Evolutionary conservation across 2,329 filamentous ascomycete genomes (phyloP).

Genomic region (Penicillium frequentans): DNA sequence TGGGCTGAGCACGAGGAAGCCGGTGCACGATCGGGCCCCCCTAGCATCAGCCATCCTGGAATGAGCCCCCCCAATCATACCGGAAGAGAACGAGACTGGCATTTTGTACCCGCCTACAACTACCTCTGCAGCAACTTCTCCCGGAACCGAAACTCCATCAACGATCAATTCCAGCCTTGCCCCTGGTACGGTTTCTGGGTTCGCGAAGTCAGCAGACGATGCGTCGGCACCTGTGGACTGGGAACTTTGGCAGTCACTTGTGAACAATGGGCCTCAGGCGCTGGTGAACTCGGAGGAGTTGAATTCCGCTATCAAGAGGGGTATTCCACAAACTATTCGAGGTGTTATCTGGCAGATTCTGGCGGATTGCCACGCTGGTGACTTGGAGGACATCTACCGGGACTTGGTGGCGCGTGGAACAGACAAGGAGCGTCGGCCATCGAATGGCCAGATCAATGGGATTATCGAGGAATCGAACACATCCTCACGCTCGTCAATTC

Average conservation of each 20-base stretch:
- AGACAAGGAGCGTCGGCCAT: conserved; percentile 61
- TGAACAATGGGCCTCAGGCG: conserved; percentile 88
- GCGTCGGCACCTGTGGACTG: conserved; percentile 78
- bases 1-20: conserved; percentile 59
- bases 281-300: conserved; percentile 89
- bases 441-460: conserved; percentile 54
- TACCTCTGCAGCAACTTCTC: conserved; percentile 30
- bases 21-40: conserved; percentile 47
- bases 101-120: conserved; percentile 27
- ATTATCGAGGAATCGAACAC: conserved; percentile 64
- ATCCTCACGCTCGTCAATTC: conserved; percentile 82
- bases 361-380: conserved; percentile 90
- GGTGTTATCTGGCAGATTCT: conserved; percentile 99
- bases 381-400: conserved; percentile 81
- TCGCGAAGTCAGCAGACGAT: conserved; percentile 69
- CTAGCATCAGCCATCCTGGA: conserved; percentile 43
- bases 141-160: conserved; percentile 54
- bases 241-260: conserved; percentile 96
- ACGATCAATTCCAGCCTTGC: conserved; percentile 70
- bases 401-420: conserved; percentile 79
- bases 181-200: conserved; percentile 81
- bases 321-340: conserved; percentile 90
- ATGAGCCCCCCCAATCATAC: conserved; percentile 51
- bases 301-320: conserved; percentile 84
- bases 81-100: conserved; percentile 47